Conservation (phyloP, 139 green algal genomes). For the Monoraphidium neglectum region DNA sequence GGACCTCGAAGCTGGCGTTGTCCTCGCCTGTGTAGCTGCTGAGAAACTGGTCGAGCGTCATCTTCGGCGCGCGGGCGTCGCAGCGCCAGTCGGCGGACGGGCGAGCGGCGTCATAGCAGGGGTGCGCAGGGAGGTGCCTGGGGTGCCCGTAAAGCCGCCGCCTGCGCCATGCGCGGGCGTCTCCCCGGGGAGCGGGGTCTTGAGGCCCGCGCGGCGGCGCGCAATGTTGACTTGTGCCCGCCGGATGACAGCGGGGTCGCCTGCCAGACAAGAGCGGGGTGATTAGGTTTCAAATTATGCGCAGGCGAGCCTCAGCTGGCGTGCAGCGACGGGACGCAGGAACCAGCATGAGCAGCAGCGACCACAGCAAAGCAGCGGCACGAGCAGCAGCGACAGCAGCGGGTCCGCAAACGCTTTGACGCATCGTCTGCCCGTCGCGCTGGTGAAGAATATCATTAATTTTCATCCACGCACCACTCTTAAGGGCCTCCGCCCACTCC, state of each 20-base stretch:
- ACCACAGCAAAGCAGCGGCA: slow-evolving; percentile 14
- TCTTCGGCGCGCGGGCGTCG: slow-evolving; percentile 6
- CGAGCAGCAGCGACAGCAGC: slow-evolving; percentile 2
- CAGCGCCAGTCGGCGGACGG: neutral
- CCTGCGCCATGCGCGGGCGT: slow-evolving; percentile 1
- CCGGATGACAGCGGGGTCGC: slow-evolving; percentile 50
- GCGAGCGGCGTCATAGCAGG: slow-evolving; percentile 54
- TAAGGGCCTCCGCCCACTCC: slow-evolving; percentile 83
- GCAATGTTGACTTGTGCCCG: slow-evolving; percentile 88
- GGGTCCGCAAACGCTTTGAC: no score
- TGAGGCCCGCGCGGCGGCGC: slow-evolving; percentile 53
- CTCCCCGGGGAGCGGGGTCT: slow-evolving; percentile 10
- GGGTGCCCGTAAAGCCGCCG: slow-evolving; percentile 28
- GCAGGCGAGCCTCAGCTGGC: neutral
- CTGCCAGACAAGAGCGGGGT: no score
- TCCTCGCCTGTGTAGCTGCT: slow-evolving; percentile 78
- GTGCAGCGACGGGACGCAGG: neutral
- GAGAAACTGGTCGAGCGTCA: slow-evolving; percentile 80
- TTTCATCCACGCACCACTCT: slow-evolving; percentile 63
- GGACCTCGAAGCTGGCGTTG: slow-evolving; percentile 76
- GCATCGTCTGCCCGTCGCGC: no score
- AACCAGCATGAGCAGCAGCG: neutral
- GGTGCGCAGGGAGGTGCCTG: slow-evolving; percentile 42
- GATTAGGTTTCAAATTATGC: neutral
- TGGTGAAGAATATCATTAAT: no score